Evolutionary conservation across 176 grass and related monocot species (phyloP), one percentile per base, ranked within the genome.

Genomic region (Aegilops speltoides): DNA sequence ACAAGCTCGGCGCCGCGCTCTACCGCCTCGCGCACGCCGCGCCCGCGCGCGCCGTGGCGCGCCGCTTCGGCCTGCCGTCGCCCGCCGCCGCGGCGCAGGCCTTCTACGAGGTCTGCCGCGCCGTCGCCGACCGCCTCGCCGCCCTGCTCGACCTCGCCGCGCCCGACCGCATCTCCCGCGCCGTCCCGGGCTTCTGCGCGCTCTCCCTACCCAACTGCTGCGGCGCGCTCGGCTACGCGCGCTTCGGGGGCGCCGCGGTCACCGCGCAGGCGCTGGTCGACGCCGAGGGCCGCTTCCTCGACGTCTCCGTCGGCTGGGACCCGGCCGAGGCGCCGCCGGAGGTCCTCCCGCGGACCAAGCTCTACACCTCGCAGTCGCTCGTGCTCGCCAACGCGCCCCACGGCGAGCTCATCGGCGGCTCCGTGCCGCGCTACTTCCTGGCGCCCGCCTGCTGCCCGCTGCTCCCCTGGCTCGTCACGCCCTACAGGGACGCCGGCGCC

Each of bases 61-160:
- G 92, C 86, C 96, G 96, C 14, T 98, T 98, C 61, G 96, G 92
- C 9, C 88, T 98, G 57, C 89, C 90, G 2, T 91, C 90, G 3
- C 90, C 93, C 0, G 76, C 85, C 50, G 66, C 29, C n/a, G 93
- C 93, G 17, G 89, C 90, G 19, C 90, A 86, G 31, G 91, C 92
- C 1, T 98, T 98, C 88, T 98, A 98, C 82, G 90, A 94, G 88
- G 93, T 98, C 37, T 94, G 91, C 93, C 91, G 82, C 43, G 92
- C 93, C 7, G 76, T 94, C 90, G 87, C 89, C 41, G 89, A 91
- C 61, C 81, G 84, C 60, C 90, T 98, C 5, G 81, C 64, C 19
- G 5, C 76, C 76, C 92, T 98, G 37, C 87, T 98, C 86, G 88
- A 83, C 67, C 84, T 98, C 74, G 71, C 32, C 43, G 83, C 91